Base-by-base conservation (phyloP, 164 flowering plant genomes). In the Tetrastigma voinierianum region DNA sequence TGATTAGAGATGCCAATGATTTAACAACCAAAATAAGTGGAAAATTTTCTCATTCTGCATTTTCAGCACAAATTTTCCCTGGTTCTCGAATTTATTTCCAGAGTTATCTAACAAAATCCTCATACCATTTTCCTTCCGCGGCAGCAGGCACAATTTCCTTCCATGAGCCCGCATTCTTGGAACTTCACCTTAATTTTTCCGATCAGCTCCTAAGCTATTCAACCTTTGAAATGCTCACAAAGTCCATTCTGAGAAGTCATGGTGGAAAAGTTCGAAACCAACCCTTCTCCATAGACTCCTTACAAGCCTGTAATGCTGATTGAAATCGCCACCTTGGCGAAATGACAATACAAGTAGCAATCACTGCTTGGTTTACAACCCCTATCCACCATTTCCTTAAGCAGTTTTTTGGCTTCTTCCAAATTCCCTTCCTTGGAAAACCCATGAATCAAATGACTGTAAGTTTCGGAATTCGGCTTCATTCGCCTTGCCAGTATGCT, bases 211-310 rank as follows among this genome's bases (percentile, higher is more conserved):
- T 70, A 60, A 1, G 97, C 98, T 74, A 89, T 2, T 80, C 88
- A 25, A 81, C 83, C 70, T 84, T 88, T 1, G 77, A 77, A 61
- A 59, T 74, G 56, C 82, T 75, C 18, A 74, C 91, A 55, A 55
- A 94, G 87, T 62, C 98, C 98, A 52, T 84, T 75, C 14, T 91
- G 86, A 2, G 66, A 40, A 78, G 82, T 90, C 95, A 90, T 90
- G 19, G 86, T 84, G 3, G 84, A 6, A 53, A 87, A 76, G 62
- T 78, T 82, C 0, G 98, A 53, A 90, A 70, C 97, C 96, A 91
- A 20, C 72, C 77, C 72, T 83, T 88, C 53, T 21, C 77, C 67
- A 85, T 75, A 69, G 93, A 74, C 73, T 80, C 84, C 76, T 76
- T 84, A 52, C 80, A 80, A 10, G 87, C 2, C 61, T 54, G 12